Base-by-base conservation (phyloP, 2,329 filamentous ascomycete species). In the Cladosporium sp. region DNA sequence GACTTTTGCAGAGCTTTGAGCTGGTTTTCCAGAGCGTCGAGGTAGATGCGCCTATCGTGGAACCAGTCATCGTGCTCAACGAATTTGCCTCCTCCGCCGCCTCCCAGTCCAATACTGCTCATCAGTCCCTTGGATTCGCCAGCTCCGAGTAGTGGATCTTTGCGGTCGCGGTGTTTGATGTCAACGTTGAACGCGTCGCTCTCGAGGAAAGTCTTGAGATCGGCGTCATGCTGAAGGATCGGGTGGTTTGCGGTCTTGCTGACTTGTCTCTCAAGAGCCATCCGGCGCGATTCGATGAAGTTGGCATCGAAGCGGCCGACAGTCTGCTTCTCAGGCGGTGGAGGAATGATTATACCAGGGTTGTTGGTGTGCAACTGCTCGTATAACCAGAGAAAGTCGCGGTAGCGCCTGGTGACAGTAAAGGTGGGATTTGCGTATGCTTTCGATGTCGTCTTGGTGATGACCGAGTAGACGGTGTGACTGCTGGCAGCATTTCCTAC, bases 51-150 rank as follows among this genome's bases (percentile, higher is more conserved):
- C 67, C 95, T 92, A 71, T 99, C 95, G 73, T 99, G 94, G 80
- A 99, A 99, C 95, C 94, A 99, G 80, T 99, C 95, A 76, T 99
- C 95, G 76, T 98, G 95, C 79, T 99, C 95, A 46, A 99, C 88
- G 79, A 99, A 99, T 78, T 99, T 99, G 66, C 84, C 84, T 36
- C 79, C 80, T 32, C 93, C 91, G 28, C 94, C 88, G 68, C 85
- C 91, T 25, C 58, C 58, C 68, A 95, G 85, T 25, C 92, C 92
- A 63, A 97, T 85, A 18, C 89, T 91, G 73, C 93, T 92, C 72
- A 98, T 87, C 82, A 98, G 90, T 63, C 95, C 93, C 80, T 98
- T 98, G 81, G 89, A 96, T 79, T 98, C 95, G 51, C 46, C 67
- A n/a, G 61, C 63, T 49, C 88, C 88, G 4, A 96, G 84, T 62